Base-by-base conservation (phyloP, 2,329 filamentous ascomycete genomes). In the Westerdykella aurantiaca region DNA sequence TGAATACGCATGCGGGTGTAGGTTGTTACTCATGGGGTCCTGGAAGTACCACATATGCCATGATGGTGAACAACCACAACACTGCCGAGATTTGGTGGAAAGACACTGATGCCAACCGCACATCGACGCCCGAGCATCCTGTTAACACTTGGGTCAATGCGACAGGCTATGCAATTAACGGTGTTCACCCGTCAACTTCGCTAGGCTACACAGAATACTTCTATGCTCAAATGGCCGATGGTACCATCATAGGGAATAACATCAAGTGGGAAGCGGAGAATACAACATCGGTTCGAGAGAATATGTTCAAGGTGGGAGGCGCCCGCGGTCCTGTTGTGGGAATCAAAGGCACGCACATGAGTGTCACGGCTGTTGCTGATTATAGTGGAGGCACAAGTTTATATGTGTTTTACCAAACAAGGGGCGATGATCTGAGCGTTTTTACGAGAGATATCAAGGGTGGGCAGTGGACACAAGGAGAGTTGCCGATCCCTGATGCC, bases 51-150 rank as follows among this genome's bases (percentile, higher is more conserved):
- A 67, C 66, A 7, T 73, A 74, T 47, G 63, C 68, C 14, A 72
- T 73, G 68, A 59, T 73, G 44, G 63, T 69, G 12, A 69, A 70
- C 44, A 43, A 58, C 11, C 31, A 66, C 5, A 67, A 70, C 46
- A 56, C 60, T 4, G 59, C 69, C 2, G 67, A 72, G 39, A 59
- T 73, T 25, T 71, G 61, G 51, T 73, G 71, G 71, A 71, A 68
- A 49, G 70, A 74, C 43, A 67, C 66, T 2, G 66, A 72, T 45
- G 60, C 52, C 5, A 69, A 53, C 5, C 39, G 55, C 3, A 47
- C 48, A 1, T 55, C 57, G 3, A 63, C 56, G 1, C 49, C 56
- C 5, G 31, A 43, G 0, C 70, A 72, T 39, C 69, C 68, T 0
- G 66, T 71, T 51, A 72, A 72, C 31, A 46, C 53, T 2, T 72